Percentiles rank a stretch among this genome's conserved stretches.
phyloP scores from a whole-genome alignment of 495 filamentous ascomycete species.

The Thermothielavioides terrestris region DNA sequence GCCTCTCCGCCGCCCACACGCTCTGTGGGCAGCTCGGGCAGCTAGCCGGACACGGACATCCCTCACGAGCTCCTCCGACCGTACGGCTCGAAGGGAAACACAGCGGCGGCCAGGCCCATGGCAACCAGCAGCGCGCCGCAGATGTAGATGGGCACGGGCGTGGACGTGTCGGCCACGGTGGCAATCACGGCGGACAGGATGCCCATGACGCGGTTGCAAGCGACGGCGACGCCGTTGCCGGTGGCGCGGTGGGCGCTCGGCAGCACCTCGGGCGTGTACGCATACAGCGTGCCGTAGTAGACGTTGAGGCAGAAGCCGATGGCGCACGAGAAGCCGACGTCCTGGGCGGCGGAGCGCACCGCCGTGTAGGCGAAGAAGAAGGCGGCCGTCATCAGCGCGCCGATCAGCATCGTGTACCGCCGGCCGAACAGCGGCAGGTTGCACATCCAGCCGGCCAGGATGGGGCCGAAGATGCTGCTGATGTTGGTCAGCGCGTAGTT shows the following conservation, averaged over 20 bases:
- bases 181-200: constrained; percentile 61
- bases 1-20: no score
- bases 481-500: constrained; percentile 64
- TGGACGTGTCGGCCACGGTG: constrained; percentile 48
- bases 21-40: no score
- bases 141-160: constrained; percentile 57
- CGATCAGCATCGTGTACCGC: constrained; percentile 58
- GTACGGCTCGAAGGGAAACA: constrained; percentile 66
- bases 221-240: constrained; percentile 62
- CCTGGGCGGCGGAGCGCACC: constrained; percentile 49
- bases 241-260: constrained; percentile 62
- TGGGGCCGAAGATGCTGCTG: constrained; percentile 54
- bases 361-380: constrained; percentile 67
- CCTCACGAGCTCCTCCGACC: constrained; percentile 56
- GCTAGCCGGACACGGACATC: no score
- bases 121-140: constrained; percentile 58
- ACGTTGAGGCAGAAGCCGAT: constrained; percentile 62
- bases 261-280: constrained; percentile 51
- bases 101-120: constrained; percentile 51
- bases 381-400: constrained; percentile 49
- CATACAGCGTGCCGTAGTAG: constrained; percentile 66
- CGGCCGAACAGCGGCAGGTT: constrained; percentile 49
- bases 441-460: constrained; percentile 58
- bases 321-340: constrained; percentile 56
- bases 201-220: constrained; percentile 62